Evolutionary conservation across 441 rosid species (phyloP), one percentile per base, ranked within the genome.

Genomic region (Syzygium syzygioides): DNA sequence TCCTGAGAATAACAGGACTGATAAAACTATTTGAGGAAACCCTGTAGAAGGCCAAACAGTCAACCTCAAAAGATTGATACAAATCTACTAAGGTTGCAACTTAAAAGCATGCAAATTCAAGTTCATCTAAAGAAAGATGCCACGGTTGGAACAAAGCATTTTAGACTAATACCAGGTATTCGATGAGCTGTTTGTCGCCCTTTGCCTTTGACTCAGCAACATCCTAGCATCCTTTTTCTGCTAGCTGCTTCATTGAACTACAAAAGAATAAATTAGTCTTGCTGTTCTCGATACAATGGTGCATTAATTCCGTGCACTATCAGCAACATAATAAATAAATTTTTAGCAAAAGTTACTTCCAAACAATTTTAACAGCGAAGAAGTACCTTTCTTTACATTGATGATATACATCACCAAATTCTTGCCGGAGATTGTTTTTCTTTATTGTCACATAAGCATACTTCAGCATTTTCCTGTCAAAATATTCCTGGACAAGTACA

Each of bases 191-290:
- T 90, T 87, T 93, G 88, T 96, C 93, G 41, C 95, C 95, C 87
- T 95, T 92, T 86, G 99, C 90, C 94, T 93, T 96, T 64, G 80
- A 88, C 92, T 96, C 99, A 48, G 99, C 99, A 90, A 98, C 90
- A 91, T 98, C 99, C 99, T 99, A 98, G 60, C 94, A 92, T 88
- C 96, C 98, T 90, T 97, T 97, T 88, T 98, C 98, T 80, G 97
- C 98, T 86, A 98, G 91, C 88, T 89, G 93, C 94, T 95, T 98
- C 88, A 98, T 87, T 50, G 92, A 91, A 87, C 99, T 98, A 94
- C 93, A 90, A 85, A 66, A 89, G 76, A 86, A 79, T 50, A 55
- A 89, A 50, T 85, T 88, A 87, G 53, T 56, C 56, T 68, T 57
- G 52, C 50, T 54, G 20, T 18, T 62, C 41, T 86, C 34, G 45